Evolutionary conservation across 495 filamentous ascomycete genomes (phyloP).

Genomic region (Neurospora terricola): DNA sequence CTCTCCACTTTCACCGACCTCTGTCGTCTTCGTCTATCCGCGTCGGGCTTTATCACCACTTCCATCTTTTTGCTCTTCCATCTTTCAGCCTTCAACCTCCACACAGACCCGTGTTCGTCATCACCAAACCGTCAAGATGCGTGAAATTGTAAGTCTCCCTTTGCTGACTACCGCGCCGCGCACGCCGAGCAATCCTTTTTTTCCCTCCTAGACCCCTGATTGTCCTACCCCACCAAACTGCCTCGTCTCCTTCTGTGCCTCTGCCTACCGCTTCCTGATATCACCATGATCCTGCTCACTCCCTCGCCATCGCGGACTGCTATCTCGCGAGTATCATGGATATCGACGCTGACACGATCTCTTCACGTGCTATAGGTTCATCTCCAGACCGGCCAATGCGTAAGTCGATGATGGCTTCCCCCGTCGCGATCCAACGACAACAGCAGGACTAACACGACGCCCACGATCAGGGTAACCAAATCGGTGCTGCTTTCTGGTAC

Average conservation of each 20-base stretch:
- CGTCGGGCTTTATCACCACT: conserved; percentile 2
- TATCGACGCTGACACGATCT: conserved; percentile 25
- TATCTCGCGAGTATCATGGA: background rate
- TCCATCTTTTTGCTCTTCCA: conserved; percentile 2
- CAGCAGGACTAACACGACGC: conserved; percentile 17
- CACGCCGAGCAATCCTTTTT: background rate
- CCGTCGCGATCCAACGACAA: conserved; percentile 9
- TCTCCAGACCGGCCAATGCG: conserved; percentile 99
- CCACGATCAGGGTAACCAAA: conserved; percentile 85
- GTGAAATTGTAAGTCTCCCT: conserved; percentile 75
- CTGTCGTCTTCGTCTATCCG: conserved; percentile 5
- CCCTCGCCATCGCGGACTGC: background rate
- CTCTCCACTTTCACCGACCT: conserved; percentile 18
- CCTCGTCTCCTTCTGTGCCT: background rate
- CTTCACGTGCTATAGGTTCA: conserved; percentile 61
- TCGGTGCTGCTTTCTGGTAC: conserved; percentile 97
- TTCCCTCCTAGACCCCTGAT: background rate
- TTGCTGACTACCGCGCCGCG: conserved; percentile 16
- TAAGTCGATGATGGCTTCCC: conserved; percentile 44
- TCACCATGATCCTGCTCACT: background rate
- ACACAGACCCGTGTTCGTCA: conserved; percentile 20
- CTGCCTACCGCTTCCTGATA: background rate
- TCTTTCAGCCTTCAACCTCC: conserved; percentile 6
- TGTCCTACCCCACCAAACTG: background rate
- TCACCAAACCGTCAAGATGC: conserved; percentile 53